Conservation (phyloP, 2,329 filamentous ascomycete species). For the Diplodia scrobiculata region DNA sequence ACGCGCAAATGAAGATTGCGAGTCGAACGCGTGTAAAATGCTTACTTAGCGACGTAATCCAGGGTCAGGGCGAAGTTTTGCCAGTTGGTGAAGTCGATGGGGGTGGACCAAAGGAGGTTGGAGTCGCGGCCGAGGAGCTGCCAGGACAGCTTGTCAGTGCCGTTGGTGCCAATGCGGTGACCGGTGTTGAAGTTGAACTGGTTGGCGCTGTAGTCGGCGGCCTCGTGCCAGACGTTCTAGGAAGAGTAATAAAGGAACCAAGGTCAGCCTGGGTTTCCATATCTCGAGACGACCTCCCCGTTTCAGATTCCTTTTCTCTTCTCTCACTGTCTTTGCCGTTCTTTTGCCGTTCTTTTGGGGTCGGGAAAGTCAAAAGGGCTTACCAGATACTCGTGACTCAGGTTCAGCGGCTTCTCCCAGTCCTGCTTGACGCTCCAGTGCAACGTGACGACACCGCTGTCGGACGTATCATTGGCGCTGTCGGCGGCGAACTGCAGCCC, state of each 20-base stretch:
- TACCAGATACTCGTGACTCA: slow-evolving; percentile 64
- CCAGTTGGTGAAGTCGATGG: slow-evolving; percentile 56
- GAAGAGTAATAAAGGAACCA: neutral
- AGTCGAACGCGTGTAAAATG: neutral
- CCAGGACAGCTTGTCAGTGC: slow-evolving; percentile 52
- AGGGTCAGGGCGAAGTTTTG: slow-evolving; percentile 65
- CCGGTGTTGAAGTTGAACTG: slow-evolving; percentile 58
- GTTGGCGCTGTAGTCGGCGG: slow-evolving; percentile 46
- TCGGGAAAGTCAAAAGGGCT: slow-evolving; percentile 33
- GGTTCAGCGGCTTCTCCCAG: slow-evolving; percentile 55
- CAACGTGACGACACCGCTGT: slow-evolving; percentile 60
- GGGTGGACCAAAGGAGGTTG: slow-evolving; percentile 52
- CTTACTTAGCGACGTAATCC: slow-evolving; percentile 60
- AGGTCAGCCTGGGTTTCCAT: slow-evolving; percentile 6
- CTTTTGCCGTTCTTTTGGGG: neutral
- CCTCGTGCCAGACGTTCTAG: slow-evolving; percentile 45
- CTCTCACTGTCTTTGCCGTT: slow-evolving; percentile 25
- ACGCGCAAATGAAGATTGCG: no score
- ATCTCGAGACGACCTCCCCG: neutral
- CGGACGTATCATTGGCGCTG: slow-evolving; percentile 57
- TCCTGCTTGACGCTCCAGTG: slow-evolving; percentile 64
- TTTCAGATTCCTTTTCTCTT: slow-evolving; percentile 32
- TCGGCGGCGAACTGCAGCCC: slow-evolving; percentile 57
- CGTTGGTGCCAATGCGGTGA: slow-evolving; percentile 52
- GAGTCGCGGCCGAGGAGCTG: slow-evolving; percentile 45